Evolutionary conservation across 495 filamentous ascomycete genomes (phyloP).

Genomic region (Penicillium pulvis): DNA sequence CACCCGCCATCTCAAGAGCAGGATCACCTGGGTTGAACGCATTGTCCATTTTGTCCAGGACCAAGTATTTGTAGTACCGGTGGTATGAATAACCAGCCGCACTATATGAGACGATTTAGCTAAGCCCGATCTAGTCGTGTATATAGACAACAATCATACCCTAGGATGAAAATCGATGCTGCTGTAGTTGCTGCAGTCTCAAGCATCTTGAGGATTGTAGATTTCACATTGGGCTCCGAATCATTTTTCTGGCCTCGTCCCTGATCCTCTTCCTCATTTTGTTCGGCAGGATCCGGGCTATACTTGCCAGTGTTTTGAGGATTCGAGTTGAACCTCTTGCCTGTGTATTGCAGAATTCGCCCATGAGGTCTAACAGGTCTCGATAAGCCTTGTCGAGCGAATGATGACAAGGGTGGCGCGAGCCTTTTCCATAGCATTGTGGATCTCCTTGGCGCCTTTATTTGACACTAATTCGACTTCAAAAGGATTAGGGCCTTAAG

Average conservation of each 20-base stretch:
- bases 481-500: not conserved
- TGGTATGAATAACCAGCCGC: conserved; percentile 85
- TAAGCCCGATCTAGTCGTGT: not conserved
- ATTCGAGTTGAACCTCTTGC: conserved; percentile 30
- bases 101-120: conserved; percentile 37
- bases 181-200: conserved; percentile 85
- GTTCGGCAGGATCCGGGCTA: conserved; percentile 36
- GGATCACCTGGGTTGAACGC: conserved; percentile 95
- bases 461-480: not conserved
- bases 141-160: conserved; percentile 50
- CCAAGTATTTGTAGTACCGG: conserved; percentile 81
- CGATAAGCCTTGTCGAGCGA: conserved; percentile 24
- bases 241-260: conserved; percentile 26
- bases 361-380: conserved; percentile 15
- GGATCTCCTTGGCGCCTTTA: conserved; percentile 3
- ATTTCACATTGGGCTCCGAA: conserved; percentile 36
- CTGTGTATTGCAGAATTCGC: conserved; percentile 10
- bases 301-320: conserved; percentile 30
- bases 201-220: conserved; percentile 73
- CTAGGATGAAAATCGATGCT: conserved; percentile 81
- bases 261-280: conserved; percentile 36
- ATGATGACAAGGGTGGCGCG: conserved; percentile 24
- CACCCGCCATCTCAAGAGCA: conserved; percentile 83
- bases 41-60: conserved; percentile 86
- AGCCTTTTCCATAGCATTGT: conserved; percentile 29